phyloP scores from a whole-genome alignment of 495 filamentous ascomycete species.

The Neurospora sp. region DNA sequence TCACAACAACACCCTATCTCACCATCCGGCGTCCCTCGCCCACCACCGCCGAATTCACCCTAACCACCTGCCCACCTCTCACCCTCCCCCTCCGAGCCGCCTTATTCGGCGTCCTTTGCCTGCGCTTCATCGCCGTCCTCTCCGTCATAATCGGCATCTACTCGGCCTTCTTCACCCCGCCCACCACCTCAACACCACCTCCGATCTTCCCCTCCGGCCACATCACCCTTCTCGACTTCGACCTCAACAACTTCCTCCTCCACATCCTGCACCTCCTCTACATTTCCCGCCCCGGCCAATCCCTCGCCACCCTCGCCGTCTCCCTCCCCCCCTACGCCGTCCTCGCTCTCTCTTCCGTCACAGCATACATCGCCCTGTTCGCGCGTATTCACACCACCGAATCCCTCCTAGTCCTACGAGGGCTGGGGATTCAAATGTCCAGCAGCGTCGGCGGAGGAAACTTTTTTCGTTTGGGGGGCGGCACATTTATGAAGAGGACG shows the following conservation, averaged over 20 bases:
- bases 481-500: conserved; percentile 39
- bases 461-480: conserved; percentile 34
- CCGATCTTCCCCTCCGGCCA: neutral
- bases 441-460: neutral
- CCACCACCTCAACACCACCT: neutral
- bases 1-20: conserved; percentile 45
- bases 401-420: conserved; percentile 76
- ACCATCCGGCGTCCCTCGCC: conserved; percentile 66
- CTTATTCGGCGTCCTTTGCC: conserved; percentile 37
- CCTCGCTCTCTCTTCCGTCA: conserved; percentile 2
- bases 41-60: conserved; percentile 77
- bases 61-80: conserved; percentile 57
- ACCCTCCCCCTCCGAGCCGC: conserved; percentile 49
- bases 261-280: conserved; percentile 25
- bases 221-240: neutral
- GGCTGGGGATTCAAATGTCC: conserved; percentile 79
- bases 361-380: conserved; percentile 25
- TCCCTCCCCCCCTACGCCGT: conserved; percentile 27
- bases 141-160: conserved; percentile 28
- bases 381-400: conserved; percentile 54
- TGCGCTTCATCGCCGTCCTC: conserved; percentile 31
- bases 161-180: conserved; percentile 10
- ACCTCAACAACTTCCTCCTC: conserved; percentile 17
- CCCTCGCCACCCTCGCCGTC: conserved; percentile 27
- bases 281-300: conserved; percentile 17